Evolutionary conservation across 163 green algal species (phyloP).

Genomic region (Chlorella variabilis): DNA sequence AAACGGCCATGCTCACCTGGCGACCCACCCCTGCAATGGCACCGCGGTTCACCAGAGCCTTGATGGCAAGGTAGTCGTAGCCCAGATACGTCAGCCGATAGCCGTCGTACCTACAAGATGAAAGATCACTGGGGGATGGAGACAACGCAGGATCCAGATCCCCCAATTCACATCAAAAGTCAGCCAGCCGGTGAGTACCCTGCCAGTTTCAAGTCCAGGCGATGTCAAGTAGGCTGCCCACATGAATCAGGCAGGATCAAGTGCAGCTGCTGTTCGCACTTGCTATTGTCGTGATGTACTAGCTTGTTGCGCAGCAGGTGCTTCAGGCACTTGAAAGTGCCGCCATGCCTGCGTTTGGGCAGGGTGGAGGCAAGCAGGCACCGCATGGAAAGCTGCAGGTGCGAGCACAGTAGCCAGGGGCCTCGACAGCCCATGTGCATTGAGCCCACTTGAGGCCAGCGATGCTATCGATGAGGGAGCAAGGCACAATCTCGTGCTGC

Average conservation of each 20-base stretch:
- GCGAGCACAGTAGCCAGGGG: neutral
- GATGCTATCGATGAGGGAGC: conserved; percentile 93
- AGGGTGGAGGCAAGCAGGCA: too few relatives aligned
- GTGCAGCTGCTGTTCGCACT: conserved; percentile 36
- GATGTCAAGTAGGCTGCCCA: too few relatives aligned
- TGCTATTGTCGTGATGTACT: conserved; percentile 93
- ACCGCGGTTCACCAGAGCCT: conserved; percentile 83
- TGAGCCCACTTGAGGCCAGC: conserved; percentile 86
- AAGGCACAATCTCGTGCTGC: conserved; percentile 98
- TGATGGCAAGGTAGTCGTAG: conserved; percentile 98
- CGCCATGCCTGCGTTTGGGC: conserved; percentile 74
- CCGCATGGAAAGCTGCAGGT: too few relatives aligned
- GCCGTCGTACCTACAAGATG: conserved; percentile 81
- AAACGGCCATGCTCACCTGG: too few relatives aligned
- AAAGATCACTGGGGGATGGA: too few relatives aligned
- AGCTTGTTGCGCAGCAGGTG: conserved; percentile 96
- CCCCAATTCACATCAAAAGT: too few relatives aligned
- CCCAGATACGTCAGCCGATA: conserved; percentile 97
- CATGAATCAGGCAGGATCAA: too few relatives aligned
- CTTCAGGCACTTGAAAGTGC: conserved; percentile 84
- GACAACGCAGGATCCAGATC: neutral
- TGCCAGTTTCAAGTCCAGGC: neutral
- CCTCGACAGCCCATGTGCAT: neutral
- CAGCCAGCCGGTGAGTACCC: too few relatives aligned
- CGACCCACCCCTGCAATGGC: conserved; percentile 87